Base-by-base conservation (phyloP, 176 grass and related monocot genomes). In the Juncus effusus region DNA sequence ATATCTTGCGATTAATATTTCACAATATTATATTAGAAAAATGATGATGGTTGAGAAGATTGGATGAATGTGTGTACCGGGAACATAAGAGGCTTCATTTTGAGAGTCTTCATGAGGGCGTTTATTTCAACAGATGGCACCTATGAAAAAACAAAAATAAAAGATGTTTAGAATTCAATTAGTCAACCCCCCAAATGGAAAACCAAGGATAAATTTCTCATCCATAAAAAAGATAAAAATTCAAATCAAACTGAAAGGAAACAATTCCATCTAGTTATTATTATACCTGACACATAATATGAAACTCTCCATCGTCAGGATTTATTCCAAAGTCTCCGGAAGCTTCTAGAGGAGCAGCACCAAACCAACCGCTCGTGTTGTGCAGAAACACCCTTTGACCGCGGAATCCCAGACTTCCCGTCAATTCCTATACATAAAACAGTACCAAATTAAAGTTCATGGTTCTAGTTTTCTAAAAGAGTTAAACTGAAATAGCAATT, bases 301-400 rank as follows among this genome's bases (percentile, higher is more conserved):
- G 94, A 79, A 91, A 97, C 72, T 97, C 88, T 80, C 94, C 94
- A 40, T 97, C 80, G 60, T 86, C 80, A 60, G 94, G 94, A 80
- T 97, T 97, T 64, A 97, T 78, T 60, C 88, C 94, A 38, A 97
- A 92, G 77, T 97, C 94, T 55, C 94, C 94, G 36, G 94, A 97
- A 73, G 94, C 88, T 82, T 97, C 94, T 53, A 97, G 59, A 16
- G 88, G 94, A 84, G 83, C 80, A 65, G 85, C 88, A 79, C 94
- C 94, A 76, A 84, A 97, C 88, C 82, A 97, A 59, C 94, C 94
- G 65, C 85, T 92, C 81, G 88, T 86, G 82, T 97, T 97, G 77
- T 97, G 94, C 56, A 97, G 73, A 84, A 97, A 97, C 71, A 97
- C 80, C 80, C 94, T 92, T 97, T 92, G 94, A 61, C 94, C 94